A percentile compares a stretch with the other conserved stretches of the same genome.
Conservation (phyloP, 768 basidiomycete genomes). For the Pholiota conissans region DNA sequence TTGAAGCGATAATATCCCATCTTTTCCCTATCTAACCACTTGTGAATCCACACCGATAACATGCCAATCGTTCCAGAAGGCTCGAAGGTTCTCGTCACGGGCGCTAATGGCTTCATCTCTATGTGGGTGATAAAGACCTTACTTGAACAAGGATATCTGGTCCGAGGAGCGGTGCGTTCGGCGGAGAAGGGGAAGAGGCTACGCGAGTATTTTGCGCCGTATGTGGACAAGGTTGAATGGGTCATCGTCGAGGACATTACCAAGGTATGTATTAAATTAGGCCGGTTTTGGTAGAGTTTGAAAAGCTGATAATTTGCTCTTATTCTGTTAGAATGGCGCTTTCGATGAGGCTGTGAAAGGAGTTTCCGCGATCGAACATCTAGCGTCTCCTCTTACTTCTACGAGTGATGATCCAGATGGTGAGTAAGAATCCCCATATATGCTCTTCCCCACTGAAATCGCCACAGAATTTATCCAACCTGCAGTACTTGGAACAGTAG, state of each 20-base stretch:
- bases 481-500: constrained; percentile 69
- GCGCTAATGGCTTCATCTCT: constrained; percentile 62
- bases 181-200: constrained; percentile 57
- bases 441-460: no score
- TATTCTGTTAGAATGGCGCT: constrained; percentile 1
- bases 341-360: constrained; percentile 76
- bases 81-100: constrained; percentile 46
- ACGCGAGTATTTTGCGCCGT: constrained; percentile 51
- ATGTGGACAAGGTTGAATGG: constrained; percentile 60
- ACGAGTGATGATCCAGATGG: constrained; percentile 45
- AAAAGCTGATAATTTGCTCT: no score
- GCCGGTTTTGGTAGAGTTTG: no score
- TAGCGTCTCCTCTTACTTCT: constrained; percentile 60
- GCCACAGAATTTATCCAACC: constrained; percentile 50
- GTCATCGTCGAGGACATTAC: constrained; percentile 71
- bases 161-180: constrained; percentile 69
- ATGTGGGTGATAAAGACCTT: constrained; percentile 54
- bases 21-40: no score
- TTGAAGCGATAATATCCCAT: no score
- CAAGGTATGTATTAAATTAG: constrained; percentile 29
- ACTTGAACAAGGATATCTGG: constrained; percentile 60
- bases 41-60: neutral
- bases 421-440: constrained; percentile 6
- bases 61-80: neutral
- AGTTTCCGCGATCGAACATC: constrained; percentile 72